Evolutionary conservation across 306 rosid genomes (phyloP).

Genomic region (Pterocarpus santalinus): DNA sequence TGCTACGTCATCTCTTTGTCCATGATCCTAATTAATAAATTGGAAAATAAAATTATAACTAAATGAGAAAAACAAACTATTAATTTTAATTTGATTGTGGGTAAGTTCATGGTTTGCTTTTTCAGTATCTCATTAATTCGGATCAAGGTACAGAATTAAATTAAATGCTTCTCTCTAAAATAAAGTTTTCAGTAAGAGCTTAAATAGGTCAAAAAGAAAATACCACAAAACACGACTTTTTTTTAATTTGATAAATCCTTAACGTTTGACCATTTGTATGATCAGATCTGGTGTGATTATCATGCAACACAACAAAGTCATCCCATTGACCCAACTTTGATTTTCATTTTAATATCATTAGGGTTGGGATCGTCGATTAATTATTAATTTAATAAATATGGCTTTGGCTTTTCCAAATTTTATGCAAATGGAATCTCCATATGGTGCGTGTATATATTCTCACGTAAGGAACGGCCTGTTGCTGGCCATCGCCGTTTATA

Average conservation of each 20-base stretch:
- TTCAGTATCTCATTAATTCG: not conserved
- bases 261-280: slow-evolving; percentile 10
- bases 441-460: not conserved
- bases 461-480: not conserved
- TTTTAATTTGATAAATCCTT: not conserved
- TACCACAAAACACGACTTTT: not conserved
- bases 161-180: not conserved
- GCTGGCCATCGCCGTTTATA: not conserved
- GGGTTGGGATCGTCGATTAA: not conserved
- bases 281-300: slow-evolving; percentile 17
- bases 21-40: not conserved
- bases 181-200: not conserved
- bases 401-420: slow-evolving; percentile 33
- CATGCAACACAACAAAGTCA: not conserved
- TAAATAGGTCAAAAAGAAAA: not conserved
- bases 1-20: slow-evolving; percentile 10
- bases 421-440: not conserved
- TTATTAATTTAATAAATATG: not conserved
- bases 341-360: not conserved
- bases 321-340: slow-evolving; percentile 36
- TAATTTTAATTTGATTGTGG: not conserved
- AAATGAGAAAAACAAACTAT: not conserved
- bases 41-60: not conserved
- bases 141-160: not conserved
- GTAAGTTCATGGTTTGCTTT: not conserved